Evolutionary conservation across 306 rosid species (phyloP).

Genomic region (Rosa rugosa): DNA sequence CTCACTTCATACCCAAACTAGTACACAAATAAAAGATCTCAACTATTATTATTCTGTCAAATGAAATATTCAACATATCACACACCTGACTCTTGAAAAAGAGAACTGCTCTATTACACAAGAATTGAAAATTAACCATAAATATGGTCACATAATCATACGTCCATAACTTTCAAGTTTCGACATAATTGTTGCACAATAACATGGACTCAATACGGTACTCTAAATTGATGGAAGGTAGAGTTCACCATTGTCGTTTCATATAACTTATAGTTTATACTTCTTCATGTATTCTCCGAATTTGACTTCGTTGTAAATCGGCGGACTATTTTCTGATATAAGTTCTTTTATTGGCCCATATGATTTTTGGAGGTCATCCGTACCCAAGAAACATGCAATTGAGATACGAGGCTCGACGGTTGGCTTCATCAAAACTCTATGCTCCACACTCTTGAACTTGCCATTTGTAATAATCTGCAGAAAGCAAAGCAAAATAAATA

Average conservation of each 20-base stretch:
- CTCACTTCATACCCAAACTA: no score
- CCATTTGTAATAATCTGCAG: conserved; percentile 19
- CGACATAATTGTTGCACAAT: background rate
- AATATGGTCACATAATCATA: background rate
- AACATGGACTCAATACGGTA: background rate
- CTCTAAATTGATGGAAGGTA: background rate
- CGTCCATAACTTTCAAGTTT: background rate
- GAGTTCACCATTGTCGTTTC: conserved; percentile 2
- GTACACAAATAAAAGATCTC: no score
- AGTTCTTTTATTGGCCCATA: conserved; percentile 27
- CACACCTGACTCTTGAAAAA: no score
- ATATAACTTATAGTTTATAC: background rate
- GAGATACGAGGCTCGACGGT: conserved; percentile 7
- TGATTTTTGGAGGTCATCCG: background rate
- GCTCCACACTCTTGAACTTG: conserved; percentile 18
- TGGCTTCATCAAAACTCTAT: conserved; percentile 16
- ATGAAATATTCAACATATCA: no score
- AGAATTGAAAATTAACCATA: background rate
- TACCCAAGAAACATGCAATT: conserved; percentile 24
- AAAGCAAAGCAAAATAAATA: background rate
- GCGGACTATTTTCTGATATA: conserved; percentile 12
- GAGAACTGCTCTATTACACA: no score
- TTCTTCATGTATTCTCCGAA: conserved; percentile 8
- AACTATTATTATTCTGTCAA: no score
- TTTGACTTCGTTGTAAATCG: conserved; percentile 5